Base-by-base conservation (phyloP, 2,329 filamentous ascomycete species). In the Paracorniculantispora psalliotae region DNA sequence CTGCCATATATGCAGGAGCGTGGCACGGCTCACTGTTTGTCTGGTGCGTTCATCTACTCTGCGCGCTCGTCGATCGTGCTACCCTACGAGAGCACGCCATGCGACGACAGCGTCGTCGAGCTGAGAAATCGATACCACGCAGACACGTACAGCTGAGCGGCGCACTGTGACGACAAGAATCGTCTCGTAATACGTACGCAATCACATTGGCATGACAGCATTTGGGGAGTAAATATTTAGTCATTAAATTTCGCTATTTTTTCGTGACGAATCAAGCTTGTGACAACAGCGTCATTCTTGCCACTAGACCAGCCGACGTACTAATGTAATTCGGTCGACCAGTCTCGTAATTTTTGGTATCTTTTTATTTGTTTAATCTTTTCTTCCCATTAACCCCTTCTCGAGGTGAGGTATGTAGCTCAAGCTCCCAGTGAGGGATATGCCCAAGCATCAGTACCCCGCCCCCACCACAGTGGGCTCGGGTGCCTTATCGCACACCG, bases 231-330 rank as follows among this genome's bases (percentile, higher is more conserved):
- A 21, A 17, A 39, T 47, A 21, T 57, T 49, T 48, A 13, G 12
- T 43, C 46, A 50, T 57, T 44, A 43, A 28, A 50, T 33, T 41
- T 57, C 54, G 54, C 54, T 57, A 57, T 49, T 50, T 30, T 33
- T 23, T 43, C 8, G n/a, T 19, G 5, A 33, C 33, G 17, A 26
- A 37, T 13, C 39, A 49, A 49, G 25, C 9, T 5, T n/a, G 28
- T 19, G 12, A 19, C 4, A 17, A 30, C 15, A 4, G 43, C 15
- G 26, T 37, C 15, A 23, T 30, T 8, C 2, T 21, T 15, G 33
- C 43, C 19, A 47, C 21, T 6, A 12, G 4, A 21, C 28, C 4
- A 33, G 19, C 2, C 10, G 23, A 28, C 19, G 4, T n/a, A n/a
- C 10, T 33, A 15, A 17, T 25, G n/a, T 5, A n/a, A 13, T n/a